phyloP scores from a whole-genome alignment of 1,284 basidiomycete genomes.

The Ganoderma multipileum region DNA sequence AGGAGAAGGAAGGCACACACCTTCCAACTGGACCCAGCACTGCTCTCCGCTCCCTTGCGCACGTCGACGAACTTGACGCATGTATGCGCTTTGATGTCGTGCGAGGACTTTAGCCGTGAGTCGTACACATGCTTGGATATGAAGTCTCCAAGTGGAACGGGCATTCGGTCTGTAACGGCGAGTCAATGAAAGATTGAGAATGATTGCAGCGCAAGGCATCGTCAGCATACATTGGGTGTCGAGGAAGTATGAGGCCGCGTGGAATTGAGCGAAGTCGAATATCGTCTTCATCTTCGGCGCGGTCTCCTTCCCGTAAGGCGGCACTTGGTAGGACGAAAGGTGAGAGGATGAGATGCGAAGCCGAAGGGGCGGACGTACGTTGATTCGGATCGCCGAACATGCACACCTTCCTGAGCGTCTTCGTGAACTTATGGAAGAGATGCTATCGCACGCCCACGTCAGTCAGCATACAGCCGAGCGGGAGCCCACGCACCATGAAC shows the following conservation, averaged over 20 bases:
- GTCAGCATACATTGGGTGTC: constrained; percentile 50
- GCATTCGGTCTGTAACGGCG: constrained; percentile 55
- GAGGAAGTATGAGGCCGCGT: constrained; percentile 43
- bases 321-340: constrained; percentile 46
- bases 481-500: constrained; percentile 21
- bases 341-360: not conserved
- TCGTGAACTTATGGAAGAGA: constrained; percentile 42
- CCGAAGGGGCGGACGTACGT: constrained; percentile 41
- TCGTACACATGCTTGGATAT: constrained; percentile 53
- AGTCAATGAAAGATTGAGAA: not conserved
- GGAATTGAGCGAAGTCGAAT: constrained; percentile 52
- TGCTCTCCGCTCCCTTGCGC: constrained; percentile 44
- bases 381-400: constrained; percentile 59
- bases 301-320: constrained; percentile 53
- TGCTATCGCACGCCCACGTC: constrained; percentile 39
- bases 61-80: constrained; percentile 51
- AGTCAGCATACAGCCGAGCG: constrained; percentile 29
- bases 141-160: constrained; percentile 52
- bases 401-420: constrained; percentile 41
- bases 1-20: constrained; percentile 39
- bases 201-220: not conserved
- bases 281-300: constrained; percentile 48
- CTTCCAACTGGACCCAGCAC: constrained; percentile 48
- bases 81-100: constrained; percentile 36
- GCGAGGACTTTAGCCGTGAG: constrained; percentile 44